phyloP scores from a whole-genome alignment of 805 yeast species.

The Starmerella stigmatis region DNA sequence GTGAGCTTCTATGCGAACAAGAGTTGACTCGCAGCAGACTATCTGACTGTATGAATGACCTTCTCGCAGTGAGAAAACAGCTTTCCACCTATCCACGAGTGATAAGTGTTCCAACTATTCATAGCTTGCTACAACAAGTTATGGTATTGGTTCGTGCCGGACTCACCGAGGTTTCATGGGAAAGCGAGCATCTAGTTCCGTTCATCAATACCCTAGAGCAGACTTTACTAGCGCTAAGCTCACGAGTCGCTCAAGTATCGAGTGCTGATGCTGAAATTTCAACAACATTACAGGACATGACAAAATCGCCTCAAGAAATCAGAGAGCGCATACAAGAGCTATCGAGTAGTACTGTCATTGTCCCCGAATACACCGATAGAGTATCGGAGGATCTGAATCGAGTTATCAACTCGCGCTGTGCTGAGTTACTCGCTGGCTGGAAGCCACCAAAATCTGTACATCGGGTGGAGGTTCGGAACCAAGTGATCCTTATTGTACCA shows the following conservation, averaged over 20 bases:
- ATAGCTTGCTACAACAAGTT: neutral
- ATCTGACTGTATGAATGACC: constrained; percentile 3
- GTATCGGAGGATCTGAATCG: neutral
- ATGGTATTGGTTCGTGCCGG: constrained; percentile 10
- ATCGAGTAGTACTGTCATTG: neutral
- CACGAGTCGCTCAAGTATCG: constrained; percentile 6
- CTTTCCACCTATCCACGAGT: constrained; percentile 8
- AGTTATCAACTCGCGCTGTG: constrained; percentile 4
- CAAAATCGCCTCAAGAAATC: neutral
- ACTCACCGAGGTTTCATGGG: constrained; percentile 7
- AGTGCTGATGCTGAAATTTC: constrained; percentile 7
- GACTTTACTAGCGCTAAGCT: constrained; percentile 1
- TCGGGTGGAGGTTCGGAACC: constrained; percentile 3
- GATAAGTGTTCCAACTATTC: neutral
- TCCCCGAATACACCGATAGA: neutral
- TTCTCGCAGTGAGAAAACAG: neutral
- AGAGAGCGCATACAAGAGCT: neutral
- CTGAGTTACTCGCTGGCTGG: neutral
- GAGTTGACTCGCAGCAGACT: constrained; percentile 2
- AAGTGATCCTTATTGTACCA: constrained; percentile 2
- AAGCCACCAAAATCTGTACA: neutral
- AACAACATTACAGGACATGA: neutral
- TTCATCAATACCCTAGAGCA: constrained; percentile 12
- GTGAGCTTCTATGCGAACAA: constrained; percentile 4
- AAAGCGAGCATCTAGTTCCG: neutral